Conservation (phyloP, 805 yeast genomes). For the Komagataella phaffii region DNA sequence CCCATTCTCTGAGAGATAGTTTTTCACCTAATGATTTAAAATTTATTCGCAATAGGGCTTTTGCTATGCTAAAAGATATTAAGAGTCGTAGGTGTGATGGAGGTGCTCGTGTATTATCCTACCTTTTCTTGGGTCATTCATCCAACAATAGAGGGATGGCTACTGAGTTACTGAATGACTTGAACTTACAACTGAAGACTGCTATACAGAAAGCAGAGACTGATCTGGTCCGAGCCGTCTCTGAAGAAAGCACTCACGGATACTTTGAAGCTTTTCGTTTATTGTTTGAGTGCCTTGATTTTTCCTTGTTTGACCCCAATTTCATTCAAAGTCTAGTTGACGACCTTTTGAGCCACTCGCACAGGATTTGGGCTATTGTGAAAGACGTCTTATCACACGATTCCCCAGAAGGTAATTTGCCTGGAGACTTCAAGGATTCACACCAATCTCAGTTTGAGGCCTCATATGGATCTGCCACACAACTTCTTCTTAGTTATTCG, state of each 20-base stretch:
- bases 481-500: conserved; percentile 46
- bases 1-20: conserved; percentile 17
- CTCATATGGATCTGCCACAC: conserved; percentile 23
- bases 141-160: conserved; percentile 6
- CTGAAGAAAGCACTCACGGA: conserved; percentile 51
- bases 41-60: conserved; percentile 8
- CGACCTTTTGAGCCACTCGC: conserved; percentile 2
- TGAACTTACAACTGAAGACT: conserved; percentile 20
- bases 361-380: conserved; percentile 28
- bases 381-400: conserved; percentile 46
- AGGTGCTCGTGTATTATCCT: conserved; percentile 56
- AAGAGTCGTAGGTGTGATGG: conserved; percentile 63
- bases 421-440: conserved; percentile 26
- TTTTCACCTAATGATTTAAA: conserved; percentile 10
- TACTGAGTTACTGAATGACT: conserved; percentile 14
- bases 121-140: conserved; percentile 26
- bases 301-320: not conserved
- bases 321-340: conserved; percentile 5
- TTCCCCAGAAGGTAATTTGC: conserved; percentile 57
- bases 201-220: conserved; percentile 19
- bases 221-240: conserved; percentile 28
- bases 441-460: conserved; percentile 17
- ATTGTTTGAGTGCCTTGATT: conserved; percentile 12
- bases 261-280: conserved; percentile 41
- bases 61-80: conserved; percentile 21